Evolutionary conservation across 441 rosid genomes (phyloP), one percentile per base, ranked within the genome.

Genomic region (Pelargonium australe): DNA sequence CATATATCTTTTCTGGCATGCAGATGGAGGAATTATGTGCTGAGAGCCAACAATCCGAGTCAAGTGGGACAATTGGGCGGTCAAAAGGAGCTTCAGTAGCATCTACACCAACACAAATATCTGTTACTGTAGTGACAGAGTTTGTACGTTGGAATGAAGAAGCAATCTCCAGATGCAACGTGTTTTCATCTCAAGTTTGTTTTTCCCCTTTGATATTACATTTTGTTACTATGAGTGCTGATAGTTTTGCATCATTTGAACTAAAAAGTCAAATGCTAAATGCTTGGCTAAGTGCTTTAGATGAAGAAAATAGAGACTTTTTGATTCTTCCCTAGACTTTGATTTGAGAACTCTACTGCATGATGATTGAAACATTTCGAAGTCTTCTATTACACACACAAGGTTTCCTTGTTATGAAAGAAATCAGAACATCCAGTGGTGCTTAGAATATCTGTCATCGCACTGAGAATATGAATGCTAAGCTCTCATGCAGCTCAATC

Each of bases 71-170:
- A 41, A 84, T 91, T 78, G 99, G 98, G 55, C 96, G 96, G 47
- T 89, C 98, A 68, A 95, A 75, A 78, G 99, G 97, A 73, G 91
- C 96, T 79, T 81, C 99, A 60, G 81, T 91, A 68, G 79, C 95
- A 71, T 84, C 96, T 80, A 85, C 90, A 34, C 92, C 81, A 68
- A 96, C 86, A 80, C 94, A 92, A 84, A 91, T 92, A 82, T 88
- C 99, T 81, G 98, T 95, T 70, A 90, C 97, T 8, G 96, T 86
- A 75, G 98, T 89, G 79, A 92, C 97, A 20, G 99, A 92, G 83
- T 90, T 95, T 84, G 94, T 88, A 69, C 87, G 89, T 64, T 95
- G 97, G 99, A 95, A 89, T 80, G 99, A 95, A 82, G 99, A 95
- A 85, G 94, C 99, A 73, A 86, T 90, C 78, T 80, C 98, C 74